Evolutionary conservation across 2,329 filamentous ascomycete genomes (phyloP).

Genomic region (Aspergillus fumigatiaffinis): DNA sequence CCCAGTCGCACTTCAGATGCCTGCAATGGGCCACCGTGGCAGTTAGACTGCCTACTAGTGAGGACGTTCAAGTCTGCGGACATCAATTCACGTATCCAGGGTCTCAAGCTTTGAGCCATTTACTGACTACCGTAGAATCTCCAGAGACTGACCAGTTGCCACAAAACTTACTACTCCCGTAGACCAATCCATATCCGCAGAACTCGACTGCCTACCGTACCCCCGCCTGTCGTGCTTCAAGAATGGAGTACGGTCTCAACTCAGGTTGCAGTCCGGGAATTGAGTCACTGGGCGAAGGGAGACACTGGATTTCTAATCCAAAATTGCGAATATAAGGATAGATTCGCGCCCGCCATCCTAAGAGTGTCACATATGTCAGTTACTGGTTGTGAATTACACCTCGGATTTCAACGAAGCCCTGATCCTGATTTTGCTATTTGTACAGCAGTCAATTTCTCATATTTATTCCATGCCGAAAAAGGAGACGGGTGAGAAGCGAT

Average conservation of each 20-base stretch:
- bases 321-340: not conserved
- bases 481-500: not conserved
- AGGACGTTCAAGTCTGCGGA: too few relatives aligned
- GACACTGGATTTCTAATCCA: not conserved
- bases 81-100: too few relatives aligned
- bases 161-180: not conserved
- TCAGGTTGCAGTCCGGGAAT: not conserved
- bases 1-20: too few relatives aligned
- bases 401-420: not conserved
- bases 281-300: not conserved
- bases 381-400: not conserved
- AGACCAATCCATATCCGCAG: not conserved
- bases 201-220: not conserved
- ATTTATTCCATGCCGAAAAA: not conserved
- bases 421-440: not conserved
- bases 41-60: too few relatives aligned
- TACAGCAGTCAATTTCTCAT: not conserved
- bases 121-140: not conserved
- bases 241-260: not conserved
- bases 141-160: not conserved
- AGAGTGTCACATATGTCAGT: too few relatives aligned
- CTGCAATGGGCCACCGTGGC: too few relatives aligned
- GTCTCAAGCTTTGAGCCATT: not conserved
- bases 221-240: not conserved
- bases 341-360: not conserved